Evolutionary conservation across 768 basidiomycete species (phyloP).

Genomic region (Leucocoprinus birnbaumii): DNA sequence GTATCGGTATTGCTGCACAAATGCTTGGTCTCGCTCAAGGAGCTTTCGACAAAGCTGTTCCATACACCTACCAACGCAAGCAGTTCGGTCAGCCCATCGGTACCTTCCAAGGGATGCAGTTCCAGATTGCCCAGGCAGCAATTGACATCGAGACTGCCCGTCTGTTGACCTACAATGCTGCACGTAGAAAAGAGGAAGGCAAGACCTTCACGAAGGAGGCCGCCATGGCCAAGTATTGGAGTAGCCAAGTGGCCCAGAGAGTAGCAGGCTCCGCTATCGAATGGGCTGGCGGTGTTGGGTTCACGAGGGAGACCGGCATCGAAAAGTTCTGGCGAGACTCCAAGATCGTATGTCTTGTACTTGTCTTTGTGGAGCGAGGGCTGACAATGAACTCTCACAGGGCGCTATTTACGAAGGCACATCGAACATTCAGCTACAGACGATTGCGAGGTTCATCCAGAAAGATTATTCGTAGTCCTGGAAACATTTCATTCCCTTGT

Average conservation of each 20-base stretch:
- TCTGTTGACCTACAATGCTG: slow-evolving; percentile 94
- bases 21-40: slow-evolving; percentile 99
- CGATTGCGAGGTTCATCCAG: slow-evolving; percentile 90
- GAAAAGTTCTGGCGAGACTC: slow-evolving; percentile 98
- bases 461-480: slow-evolving; percentile 68
- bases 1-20: slow-evolving; percentile 97
- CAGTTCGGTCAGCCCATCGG: slow-evolving; percentile 96
- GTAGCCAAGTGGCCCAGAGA: slow-evolving; percentile 83
- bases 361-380: not conserved
- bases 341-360: slow-evolving; percentile 71
- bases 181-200: slow-evolving; percentile 91
- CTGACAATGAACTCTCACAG: slow-evolving; percentile 30
- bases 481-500: not conserved
- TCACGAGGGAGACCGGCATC: slow-evolving; percentile 90
- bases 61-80: slow-evolving; percentile 89
- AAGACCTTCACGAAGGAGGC: slow-evolving; percentile 86
- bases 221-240: slow-evolving; percentile 97
- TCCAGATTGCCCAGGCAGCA: slow-evolving; percentile 90
- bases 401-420: slow-evolving; percentile 94
- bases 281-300: slow-evolving; percentile 93
- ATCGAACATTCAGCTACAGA: slow-evolving; percentile 97
- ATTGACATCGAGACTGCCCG: slow-evolving; percentile 89
- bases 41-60: slow-evolving; percentile 93
- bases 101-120: slow-evolving; percentile 93
- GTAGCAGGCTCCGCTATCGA: slow-evolving; percentile 91